Conservation (phyloP, 306 rosid genomes). For the Casuarina equisetifolia region DNA sequence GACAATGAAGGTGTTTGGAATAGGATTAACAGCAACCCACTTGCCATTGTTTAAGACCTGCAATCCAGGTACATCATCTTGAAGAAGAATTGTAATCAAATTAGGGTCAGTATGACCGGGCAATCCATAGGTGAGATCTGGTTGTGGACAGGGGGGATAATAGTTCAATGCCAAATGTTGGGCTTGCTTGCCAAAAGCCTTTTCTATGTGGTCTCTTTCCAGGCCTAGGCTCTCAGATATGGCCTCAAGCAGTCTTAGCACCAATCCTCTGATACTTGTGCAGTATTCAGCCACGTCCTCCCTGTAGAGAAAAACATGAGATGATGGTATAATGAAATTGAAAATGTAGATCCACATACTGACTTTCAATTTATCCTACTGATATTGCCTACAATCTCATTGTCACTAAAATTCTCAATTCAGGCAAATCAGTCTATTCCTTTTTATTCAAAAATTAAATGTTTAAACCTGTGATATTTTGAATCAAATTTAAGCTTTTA, state of each 20-base stretch:
- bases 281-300: conserved; percentile 40
- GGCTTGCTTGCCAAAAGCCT: conserved; percentile 43
- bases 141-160: conserved; percentile 56
- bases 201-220: conserved; percentile 22
- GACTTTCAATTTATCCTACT: too few species aligned
- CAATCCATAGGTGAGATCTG: conserved; percentile 56
- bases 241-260: conserved; percentile 38
- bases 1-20: conserved; percentile 49
- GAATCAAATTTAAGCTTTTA: too few species aligned
- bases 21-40: conserved; percentile 48
- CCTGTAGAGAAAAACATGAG: conserved; percentile 1
- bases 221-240: conserved; percentile 54
- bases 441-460: too few species aligned
- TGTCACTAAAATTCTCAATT: too few species aligned
- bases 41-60: conserved; percentile 45
- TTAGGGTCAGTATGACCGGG: conserved; percentile 54
- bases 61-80: conserved; percentile 54
- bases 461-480: too few species aligned
- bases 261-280: conserved; percentile 38
- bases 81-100: conserved; percentile 50
- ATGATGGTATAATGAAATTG: too few species aligned
- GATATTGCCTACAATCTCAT: too few species aligned
- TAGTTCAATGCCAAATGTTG: conserved; percentile 63
- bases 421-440: too few species aligned
- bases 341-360: too few species aligned